A percentile compares a stretch with the other conserved stretches of the same genome.
phyloP scores from a whole-genome alignment of 208 protist species.

The Crithidia expoeki region DNA sequence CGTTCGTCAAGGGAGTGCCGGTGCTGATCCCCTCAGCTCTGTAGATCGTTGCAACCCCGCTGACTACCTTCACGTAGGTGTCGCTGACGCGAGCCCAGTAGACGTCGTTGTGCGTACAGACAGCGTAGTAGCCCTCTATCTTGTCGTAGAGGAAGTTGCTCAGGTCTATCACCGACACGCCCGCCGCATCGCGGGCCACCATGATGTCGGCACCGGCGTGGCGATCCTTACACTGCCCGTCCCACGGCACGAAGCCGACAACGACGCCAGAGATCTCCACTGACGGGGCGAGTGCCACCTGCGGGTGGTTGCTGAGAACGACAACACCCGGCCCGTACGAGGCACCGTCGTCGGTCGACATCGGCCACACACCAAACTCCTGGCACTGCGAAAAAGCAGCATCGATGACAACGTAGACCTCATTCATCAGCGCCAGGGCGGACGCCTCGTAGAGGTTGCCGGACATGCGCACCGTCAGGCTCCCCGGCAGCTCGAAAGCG shows the following conservation, averaged over 20 bases:
- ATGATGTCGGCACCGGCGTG: conserved; percentile 34
- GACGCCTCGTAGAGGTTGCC: conserved; percentile 33
- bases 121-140: conserved; percentile 42
- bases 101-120: conserved; percentile 46
- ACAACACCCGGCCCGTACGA: conserved; percentile 51
- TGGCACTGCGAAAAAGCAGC: conserved; percentile 46
- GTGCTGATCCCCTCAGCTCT: conserved; percentile 52
- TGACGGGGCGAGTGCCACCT: conserved; percentile 33
- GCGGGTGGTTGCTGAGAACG: conserved; percentile 40
- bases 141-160: conserved; percentile 34
- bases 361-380: conserved; percentile 37
- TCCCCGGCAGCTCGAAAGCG: conserved; percentile 37
- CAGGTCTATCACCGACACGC: conserved; percentile 46
- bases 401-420: conserved; percentile 41
- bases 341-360: conserved; percentile 35
- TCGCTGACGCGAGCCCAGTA: conserved; percentile 26
- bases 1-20: conserved; percentile 25
- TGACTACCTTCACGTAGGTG: conserved; percentile 43
- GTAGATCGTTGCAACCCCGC: conserved; percentile 14
- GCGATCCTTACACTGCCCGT: conserved; percentile 31
- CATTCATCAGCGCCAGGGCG: conserved; percentile 36
- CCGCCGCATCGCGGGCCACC: conserved; percentile 19
- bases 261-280: conserved; percentile 41
- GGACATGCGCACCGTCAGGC: conserved; percentile 40
- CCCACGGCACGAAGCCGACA: conserved; percentile 54